These are phyloP conservation scores for Exophiala xenobiotica DNA, from an alignment of 2,329 filamentous ascomycete genomes.

Conservation along the genomic window DNA sequence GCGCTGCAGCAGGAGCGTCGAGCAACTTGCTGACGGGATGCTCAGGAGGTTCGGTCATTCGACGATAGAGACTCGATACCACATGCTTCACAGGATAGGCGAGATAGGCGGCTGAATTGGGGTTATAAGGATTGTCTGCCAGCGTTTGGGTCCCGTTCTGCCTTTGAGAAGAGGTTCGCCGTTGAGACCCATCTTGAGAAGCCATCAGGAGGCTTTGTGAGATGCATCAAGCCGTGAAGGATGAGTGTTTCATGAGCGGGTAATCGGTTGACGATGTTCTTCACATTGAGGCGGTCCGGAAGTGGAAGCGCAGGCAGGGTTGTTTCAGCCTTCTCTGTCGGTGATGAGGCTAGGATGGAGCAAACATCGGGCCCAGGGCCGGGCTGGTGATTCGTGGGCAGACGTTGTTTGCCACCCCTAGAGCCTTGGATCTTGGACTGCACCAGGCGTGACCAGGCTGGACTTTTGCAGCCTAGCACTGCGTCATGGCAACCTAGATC, in stretches of 20 bases:
- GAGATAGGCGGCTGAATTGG: conserved; percentile 46
- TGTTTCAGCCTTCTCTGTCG: conserved; percentile 1
- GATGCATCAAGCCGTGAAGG: neutral
- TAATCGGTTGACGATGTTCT: too few species aligned
- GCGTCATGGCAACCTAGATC: neutral
- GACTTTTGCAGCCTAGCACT: neutral
- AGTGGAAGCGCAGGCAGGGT: neutral
- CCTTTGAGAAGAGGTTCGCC: conserved; percentile 11
- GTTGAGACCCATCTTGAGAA: conserved; percentile 12
- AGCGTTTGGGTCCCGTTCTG: conserved; percentile 18
- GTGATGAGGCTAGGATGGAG: too few species aligned
- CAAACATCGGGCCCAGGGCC: too few species aligned
- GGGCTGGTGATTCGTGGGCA: too few species aligned
- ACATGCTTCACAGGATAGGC: conserved; percentile 54
- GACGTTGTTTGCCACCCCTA: too few species aligned
- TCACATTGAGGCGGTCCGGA: too few species aligned
- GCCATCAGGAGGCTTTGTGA: conserved; percentile 14
- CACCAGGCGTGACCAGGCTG: too few species aligned
- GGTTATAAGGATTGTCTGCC: conserved; percentile 35
- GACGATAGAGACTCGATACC: conserved; percentile 65
- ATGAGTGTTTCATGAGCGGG: neutral
- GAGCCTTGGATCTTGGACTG: too few species aligned
- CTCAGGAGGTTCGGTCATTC: conserved; percentile 53
- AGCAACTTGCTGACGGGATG: conserved; percentile 29
- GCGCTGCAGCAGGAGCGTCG: conserved; percentile 29